phyloP scores from a whole-genome alignment of 306 rosid species.

The Amphicarpaea edgeworthii region DNA sequence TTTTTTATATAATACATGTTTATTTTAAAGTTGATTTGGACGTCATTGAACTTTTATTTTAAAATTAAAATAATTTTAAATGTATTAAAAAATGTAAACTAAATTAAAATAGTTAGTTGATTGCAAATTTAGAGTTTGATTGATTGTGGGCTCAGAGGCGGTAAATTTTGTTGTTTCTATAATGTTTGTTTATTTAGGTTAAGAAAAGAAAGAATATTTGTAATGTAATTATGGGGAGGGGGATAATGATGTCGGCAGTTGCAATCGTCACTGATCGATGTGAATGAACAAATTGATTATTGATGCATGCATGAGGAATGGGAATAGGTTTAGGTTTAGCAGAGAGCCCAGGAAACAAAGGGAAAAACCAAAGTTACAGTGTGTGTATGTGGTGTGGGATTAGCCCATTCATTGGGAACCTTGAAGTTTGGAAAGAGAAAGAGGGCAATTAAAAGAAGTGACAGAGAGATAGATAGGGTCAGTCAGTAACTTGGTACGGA shows the following conservation, averaged over 20 bases:
- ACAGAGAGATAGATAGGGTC: slow-evolving; percentile 42
- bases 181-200: background rate
- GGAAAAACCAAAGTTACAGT: slow-evolving; percentile 36
- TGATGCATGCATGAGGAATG: background rate
- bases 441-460: background rate
- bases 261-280: slow-evolving; percentile 6
- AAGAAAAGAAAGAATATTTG: too few relatives aligned
- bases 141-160: too few relatives aligned
- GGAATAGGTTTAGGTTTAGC: background rate
- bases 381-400: too few relatives aligned
- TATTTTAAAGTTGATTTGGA: too few relatives aligned
- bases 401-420: slow-evolving; percentile 47
- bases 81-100: too few relatives aligned
- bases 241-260: slow-evolving; percentile 17
- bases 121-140: too few relatives aligned
- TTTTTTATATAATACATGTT: too few relatives aligned
- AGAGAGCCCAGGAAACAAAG: slow-evolving; percentile 39
- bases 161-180: background rate
- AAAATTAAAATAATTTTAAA: too few relatives aligned
- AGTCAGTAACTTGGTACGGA: slow-evolving; percentile 49
- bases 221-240: slow-evolving; percentile 11
- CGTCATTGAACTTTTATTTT: too few relatives aligned
- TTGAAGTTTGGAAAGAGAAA: slow-evolving; percentile 38
- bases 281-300: slow-evolving; percentile 30
- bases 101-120: too few relatives aligned